Conservation (phyloP, 176 grass and related monocot species). For the Dactylis glomerata region DNA sequence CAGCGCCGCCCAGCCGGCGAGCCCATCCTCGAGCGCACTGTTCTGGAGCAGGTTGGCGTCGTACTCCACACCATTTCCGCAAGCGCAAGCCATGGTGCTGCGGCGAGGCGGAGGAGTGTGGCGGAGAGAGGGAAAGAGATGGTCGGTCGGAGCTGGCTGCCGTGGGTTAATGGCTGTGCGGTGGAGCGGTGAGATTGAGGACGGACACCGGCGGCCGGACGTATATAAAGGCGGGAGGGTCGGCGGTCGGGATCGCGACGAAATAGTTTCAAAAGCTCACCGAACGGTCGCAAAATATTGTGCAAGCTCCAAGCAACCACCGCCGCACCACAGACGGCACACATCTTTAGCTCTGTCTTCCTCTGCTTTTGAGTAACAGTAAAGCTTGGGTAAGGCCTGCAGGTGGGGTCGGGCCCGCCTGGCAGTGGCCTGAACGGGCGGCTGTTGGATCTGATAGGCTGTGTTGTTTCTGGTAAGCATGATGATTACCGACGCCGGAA, state of each 20-base stretch:
- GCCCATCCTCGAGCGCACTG: slow-evolving; percentile 47
- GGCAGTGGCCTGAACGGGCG: not conserved
- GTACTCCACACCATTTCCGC: slow-evolving; percentile 33
- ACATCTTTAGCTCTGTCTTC: not conserved
- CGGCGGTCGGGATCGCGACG: slow-evolving; percentile 21
- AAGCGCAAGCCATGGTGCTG: slow-evolving; percentile 13
- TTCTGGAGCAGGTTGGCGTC: slow-evolving; percentile 53
- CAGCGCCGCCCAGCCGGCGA: slow-evolving; percentile 42
- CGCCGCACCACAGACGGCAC: too few species aligned
- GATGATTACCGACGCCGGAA: slow-evolving; percentile 35
- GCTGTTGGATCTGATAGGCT: not conserved
- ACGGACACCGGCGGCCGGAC: not conserved
- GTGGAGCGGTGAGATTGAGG: slow-evolving; percentile 3
- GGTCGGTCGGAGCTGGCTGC: not conserved
- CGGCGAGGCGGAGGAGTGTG: not conserved
- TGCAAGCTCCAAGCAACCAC: slow-evolving; percentile 43
- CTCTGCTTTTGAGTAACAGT: slow-evolving; percentile 41
- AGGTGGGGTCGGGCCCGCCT: not conserved
- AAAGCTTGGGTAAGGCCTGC: slow-evolving; percentile 36
- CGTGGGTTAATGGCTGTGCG: not conserved
- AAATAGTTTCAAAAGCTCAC: slow-evolving; percentile 16
- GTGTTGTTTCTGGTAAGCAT: slow-evolving; percentile 27
- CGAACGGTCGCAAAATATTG: slow-evolving; percentile 23
- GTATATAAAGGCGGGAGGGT: slow-evolving; percentile 30
- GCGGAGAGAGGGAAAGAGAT: not conserved